Conservation (phyloP, 2,329 filamentous ascomycete genomes). For the Aspergillus sp. region DNA sequence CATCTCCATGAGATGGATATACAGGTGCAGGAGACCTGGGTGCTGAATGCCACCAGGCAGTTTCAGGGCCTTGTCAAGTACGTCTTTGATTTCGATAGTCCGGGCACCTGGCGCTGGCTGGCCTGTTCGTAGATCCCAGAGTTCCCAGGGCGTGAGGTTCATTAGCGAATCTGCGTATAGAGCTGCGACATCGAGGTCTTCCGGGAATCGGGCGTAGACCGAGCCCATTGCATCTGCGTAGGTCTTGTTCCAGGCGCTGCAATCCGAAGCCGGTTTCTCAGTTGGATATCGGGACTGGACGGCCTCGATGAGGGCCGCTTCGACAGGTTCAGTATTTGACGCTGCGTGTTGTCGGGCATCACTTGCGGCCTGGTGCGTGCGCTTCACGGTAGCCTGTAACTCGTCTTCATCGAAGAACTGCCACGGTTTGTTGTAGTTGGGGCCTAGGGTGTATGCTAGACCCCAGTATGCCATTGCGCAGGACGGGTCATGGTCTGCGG, state of each 20-base stretch:
- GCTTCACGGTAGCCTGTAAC: conserved; percentile 48
- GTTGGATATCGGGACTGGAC: conserved; percentile 63
- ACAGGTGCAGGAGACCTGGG: conserved; percentile 71
- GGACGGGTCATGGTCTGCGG: conserved; percentile 31
- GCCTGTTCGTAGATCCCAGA: conserved; percentile 63
- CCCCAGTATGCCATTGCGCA: conserved; percentile 46
- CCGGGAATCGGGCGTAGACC: conserved; percentile 53
- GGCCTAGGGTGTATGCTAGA: conserved; percentile 65
- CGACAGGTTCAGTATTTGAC: conserved; percentile 36
- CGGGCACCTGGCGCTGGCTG: conserved; percentile 55
- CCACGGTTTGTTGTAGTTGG: conserved; percentile 82
- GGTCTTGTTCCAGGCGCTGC: conserved; percentile 54
- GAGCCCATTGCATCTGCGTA: conserved; percentile 63
- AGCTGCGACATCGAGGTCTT: conserved; percentile 63
- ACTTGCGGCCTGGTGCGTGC: conserved; percentile 48
- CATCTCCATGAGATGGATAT: conserved; percentile 80
- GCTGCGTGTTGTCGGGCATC: conserved; percentile 43
- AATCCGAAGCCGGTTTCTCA: conserved; percentile 50
- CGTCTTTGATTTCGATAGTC: conserved; percentile 58
- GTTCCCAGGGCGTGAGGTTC: conserved; percentile 64
- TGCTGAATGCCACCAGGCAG: conserved; percentile 55
- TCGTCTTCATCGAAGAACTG: conserved; percentile 66
- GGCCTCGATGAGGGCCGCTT: conserved; percentile 64
- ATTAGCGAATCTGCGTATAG: conserved; percentile 66
- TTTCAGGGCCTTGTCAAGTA: conserved; percentile 60